Conservation (phyloP, 768 basidiomycete species). For the Asterophora lycoperdoides region DNA sequence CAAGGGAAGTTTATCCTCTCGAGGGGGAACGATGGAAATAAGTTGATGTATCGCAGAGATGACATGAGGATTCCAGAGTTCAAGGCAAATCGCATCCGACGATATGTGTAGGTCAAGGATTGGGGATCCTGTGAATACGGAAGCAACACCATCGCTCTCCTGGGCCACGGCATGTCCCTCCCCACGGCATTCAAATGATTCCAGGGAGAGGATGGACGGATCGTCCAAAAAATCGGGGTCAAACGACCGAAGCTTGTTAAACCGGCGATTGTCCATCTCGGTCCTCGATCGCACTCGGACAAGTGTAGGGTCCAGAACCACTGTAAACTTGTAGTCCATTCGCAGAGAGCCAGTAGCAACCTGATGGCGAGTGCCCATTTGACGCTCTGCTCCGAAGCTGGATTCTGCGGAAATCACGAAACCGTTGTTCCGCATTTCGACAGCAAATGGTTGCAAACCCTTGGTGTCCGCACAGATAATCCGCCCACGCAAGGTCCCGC, state of each 20-base stretch:
- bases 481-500: constrained; percentile 48
- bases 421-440: constrained; percentile 58
- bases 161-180: constrained; percentile 48
- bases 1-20: constrained; percentile 6
- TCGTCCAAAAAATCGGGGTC: constrained; percentile 41
- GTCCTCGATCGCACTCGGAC: constrained; percentile 44
- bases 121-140: constrained; percentile 39
- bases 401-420: constrained; percentile 40
- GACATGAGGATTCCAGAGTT: constrained; percentile 64
- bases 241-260: constrained; percentile 24
- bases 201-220: constrained; percentile 53
- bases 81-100: constrained; percentile 56
- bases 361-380: constrained; percentile 17
- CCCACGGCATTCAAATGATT: constrained; percentile 47
- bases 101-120: constrained; percentile 44
- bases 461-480: constrained; percentile 44
- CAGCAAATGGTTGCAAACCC: constrained; percentile 39
- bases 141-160: constrained; percentile 35
- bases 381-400: constrained; percentile 31
- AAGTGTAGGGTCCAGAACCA: constrained; percentile 49
- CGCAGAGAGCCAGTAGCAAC: constrained; percentile 36
- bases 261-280: constrained; percentile 21
- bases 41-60: constrained; percentile 51
- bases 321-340: constrained; percentile 38
- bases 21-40: constrained; percentile 33